phyloP scores from a whole-genome alignment of 768 basidiomycete genomes.

The Gloeophyllum trabeum region DNA sequence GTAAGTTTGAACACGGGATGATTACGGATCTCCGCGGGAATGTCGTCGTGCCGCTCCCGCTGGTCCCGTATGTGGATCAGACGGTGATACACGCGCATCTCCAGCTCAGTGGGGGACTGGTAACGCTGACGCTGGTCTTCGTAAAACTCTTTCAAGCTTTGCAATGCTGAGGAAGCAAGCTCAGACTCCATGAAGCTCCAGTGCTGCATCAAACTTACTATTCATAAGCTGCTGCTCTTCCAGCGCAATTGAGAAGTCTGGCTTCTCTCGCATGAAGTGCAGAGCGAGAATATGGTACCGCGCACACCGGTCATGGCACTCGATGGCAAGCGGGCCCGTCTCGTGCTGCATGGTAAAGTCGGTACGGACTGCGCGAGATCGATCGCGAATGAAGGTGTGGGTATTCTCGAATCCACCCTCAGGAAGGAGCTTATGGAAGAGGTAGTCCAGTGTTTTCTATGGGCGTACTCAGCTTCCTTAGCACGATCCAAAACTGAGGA shows the following conservation, averaged over 20 bases:
- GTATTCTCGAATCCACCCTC: conserved; percentile 58
- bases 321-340: conserved; percentile 66
- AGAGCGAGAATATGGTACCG: conserved; percentile 86
- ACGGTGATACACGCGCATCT: conserved; percentile 93
- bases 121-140: conserved; percentile 63
- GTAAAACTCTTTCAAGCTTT: conserved; percentile 89
- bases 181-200: neutral
- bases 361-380: conserved; percentile 80
- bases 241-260: conserved; percentile 49
- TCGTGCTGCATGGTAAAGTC: conserved; percentile 93
- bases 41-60: conserved; percentile 60
- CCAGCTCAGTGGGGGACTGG: conserved; percentile 76
- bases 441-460: conserved; percentile 83
- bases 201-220: conserved; percentile 37
- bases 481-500: conserved; percentile 2
- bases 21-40: conserved; percentile 52
- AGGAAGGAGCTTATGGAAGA: conserved; percentile 75
- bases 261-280: conserved; percentile 47
- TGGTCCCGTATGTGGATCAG: conserved; percentile 86
- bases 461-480: conserved; percentile 1
- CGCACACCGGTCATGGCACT: conserved; percentile 88
- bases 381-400: conserved; percentile 83
- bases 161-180: conserved; percentile 51
- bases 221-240: conserved; percentile 91
- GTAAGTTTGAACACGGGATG: conserved; percentile 78